phyloP scores from a whole-genome alignment of 352 stramenopile genomes.

The Phytophthora constricta region DNA sequence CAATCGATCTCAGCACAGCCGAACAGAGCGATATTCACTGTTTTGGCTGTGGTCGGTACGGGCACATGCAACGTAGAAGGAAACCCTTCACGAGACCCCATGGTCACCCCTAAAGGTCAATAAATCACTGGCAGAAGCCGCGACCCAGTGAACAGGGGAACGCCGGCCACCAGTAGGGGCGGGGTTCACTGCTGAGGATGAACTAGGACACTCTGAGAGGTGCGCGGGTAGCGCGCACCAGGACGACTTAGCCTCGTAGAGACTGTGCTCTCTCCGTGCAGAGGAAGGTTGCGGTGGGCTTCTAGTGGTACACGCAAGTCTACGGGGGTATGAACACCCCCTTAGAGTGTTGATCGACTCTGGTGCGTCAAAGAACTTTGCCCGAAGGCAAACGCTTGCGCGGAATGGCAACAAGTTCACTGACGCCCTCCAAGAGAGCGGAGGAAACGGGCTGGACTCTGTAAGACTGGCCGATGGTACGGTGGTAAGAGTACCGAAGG shows the following conservation, averaged over 20 bases:
- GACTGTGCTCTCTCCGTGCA: conserved; percentile 14
- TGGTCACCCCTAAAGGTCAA: too few relatives aligned
- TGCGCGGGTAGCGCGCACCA: too few relatives aligned
- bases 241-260: too few relatives aligned
- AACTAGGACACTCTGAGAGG: conserved; percentile 21
- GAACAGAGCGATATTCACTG: too few relatives aligned
- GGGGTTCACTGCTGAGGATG: too few relatives aligned
- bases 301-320: conserved; percentile 8
- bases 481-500: conserved; percentile 3
- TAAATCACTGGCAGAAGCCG: too few relatives aligned
- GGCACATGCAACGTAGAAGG: not conserved
- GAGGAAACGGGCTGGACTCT: not conserved
- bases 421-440: too few relatives aligned
- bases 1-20: too few relatives aligned
- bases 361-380: conserved; percentile 19
- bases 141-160: conserved; percentile 20
- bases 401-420: conserved; percentile 12
- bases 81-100: too few relatives aligned
- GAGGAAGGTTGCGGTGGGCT: conserved; percentile 8
- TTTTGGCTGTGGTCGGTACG: too few relatives aligned
- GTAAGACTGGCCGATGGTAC: conserved; percentile 4
- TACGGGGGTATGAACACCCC: conserved; percentile 9
- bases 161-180: conserved; percentile 31
- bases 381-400: not conserved
- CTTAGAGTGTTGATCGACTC: conserved; percentile 20